Evolutionary conservation across 768 basidiomycete genomes (phyloP).

Genomic region (Boletus sp.): DNA sequence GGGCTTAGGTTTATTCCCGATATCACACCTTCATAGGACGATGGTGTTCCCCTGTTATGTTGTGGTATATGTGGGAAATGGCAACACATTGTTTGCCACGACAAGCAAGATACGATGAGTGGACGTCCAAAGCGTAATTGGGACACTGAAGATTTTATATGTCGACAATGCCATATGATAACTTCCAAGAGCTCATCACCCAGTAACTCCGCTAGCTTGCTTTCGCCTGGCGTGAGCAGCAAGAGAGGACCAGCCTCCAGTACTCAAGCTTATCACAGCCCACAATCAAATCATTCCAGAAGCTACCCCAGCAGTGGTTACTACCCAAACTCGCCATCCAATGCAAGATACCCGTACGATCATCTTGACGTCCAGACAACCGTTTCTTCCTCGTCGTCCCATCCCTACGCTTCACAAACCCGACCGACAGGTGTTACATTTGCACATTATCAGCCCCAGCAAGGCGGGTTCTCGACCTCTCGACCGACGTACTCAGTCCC

Average conservation of each 20-base stretch:
- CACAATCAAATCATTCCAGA: constrained; percentile 16
- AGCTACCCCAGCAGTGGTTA: constrained; percentile 14
- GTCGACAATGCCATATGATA: constrained; percentile 48
- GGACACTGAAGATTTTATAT: constrained; percentile 82
- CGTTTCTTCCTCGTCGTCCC: constrained; percentile 14
- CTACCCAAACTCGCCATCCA: constrained; percentile 13
- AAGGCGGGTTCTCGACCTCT: constrained; percentile 35
- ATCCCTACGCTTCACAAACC: constrained; percentile 16
- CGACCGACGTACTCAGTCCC: constrained; percentile 28
- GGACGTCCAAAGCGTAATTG: constrained; percentile 75
- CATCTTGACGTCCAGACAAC: constrained; percentile 18
- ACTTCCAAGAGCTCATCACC: constrained; percentile 10
- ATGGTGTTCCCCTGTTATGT: constrained; percentile 72
- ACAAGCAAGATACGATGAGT: constrained; percentile 58
- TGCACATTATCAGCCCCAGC: constrained; percentile 38
- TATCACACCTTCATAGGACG: constrained; percentile 52
- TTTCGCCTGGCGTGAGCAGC: constrained; percentile 5
- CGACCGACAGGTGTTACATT: constrained; percentile 31
- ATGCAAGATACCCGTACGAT: constrained; percentile 24
- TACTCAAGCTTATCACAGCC: constrained; percentile 11
- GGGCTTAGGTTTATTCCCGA: background rate
- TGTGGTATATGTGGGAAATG: constrained; percentile 81
- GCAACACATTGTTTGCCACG: constrained; percentile 90
- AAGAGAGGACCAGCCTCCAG: constrained; percentile 11
- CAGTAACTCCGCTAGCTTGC: constrained; percentile 2